Evolutionary conservation across 2,329 filamentous ascomycete species (phyloP).

Genomic region (Macroventuria anomochaeta): DNA sequence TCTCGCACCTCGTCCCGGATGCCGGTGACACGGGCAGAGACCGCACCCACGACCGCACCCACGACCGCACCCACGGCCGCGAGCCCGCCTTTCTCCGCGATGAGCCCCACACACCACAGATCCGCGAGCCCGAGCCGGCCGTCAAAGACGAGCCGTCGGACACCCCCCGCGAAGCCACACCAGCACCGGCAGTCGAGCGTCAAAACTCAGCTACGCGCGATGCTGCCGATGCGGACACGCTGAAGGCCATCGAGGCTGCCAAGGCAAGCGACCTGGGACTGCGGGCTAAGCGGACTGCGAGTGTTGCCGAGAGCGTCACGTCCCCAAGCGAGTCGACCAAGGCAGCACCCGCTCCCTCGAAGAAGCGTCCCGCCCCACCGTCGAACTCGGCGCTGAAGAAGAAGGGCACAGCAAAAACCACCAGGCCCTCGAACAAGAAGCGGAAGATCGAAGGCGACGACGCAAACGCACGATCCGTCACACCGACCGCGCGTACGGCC

Average conservation of each 20-base stretch:
- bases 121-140: constrained; percentile 28
- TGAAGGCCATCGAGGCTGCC: constrained; percentile 53
- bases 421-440: constrained; percentile 56
- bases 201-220: constrained; percentile 38
- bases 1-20: constrained; percentile 32
- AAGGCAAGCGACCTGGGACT: constrained; percentile 55
- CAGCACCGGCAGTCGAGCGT: constrained; percentile 28
- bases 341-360: constrained; percentile 38
- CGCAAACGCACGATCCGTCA: constrained; percentile 45
- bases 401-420: constrained; percentile 53
- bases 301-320: constrained; percentile 49
- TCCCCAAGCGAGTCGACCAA: constrained; percentile 52
- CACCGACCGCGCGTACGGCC: constrained; percentile 49
- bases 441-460: constrained; percentile 51
- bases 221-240: constrained; percentile 47
- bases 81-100: constrained; percentile 42
- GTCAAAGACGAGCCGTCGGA: constrained; percentile 52
- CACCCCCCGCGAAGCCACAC: constrained; percentile 46
- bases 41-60: constrained; percentile 36
- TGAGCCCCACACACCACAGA: constrained; percentile 37
- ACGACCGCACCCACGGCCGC: constrained; percentile 37
- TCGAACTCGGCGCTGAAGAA: constrained; percentile 50
- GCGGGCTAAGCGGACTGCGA: constrained; percentile 43
- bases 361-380: constrained; percentile 55
- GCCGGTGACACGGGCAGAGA: constrained; percentile 17